These are phyloP conservation scores for Desmodesmus armatus DNA, from an alignment of 139 green algal species.

Conservation along the genomic window DNA sequence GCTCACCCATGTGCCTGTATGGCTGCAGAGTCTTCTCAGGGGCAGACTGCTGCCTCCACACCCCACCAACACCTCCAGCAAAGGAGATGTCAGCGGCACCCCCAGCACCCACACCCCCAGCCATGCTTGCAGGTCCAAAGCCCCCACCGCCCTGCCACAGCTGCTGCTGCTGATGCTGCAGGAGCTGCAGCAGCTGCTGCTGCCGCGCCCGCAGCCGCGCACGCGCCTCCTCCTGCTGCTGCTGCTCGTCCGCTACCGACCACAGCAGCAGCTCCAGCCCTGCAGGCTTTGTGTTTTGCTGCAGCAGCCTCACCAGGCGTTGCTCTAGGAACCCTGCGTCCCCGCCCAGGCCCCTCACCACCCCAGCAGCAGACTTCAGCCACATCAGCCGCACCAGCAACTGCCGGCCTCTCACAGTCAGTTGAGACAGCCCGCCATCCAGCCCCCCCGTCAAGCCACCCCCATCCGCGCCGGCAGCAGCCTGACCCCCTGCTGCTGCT, in stretches of 20 bases:
- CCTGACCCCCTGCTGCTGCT: background rate
- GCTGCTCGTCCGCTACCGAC: conserved; percentile 4
- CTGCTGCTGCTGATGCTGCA: conserved; percentile 1
- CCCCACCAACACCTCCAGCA: background rate
- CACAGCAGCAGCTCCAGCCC: conserved; percentile 22
- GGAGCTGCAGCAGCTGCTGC: conserved; percentile 3
- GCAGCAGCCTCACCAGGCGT: conserved; percentile 22
- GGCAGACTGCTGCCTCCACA: background rate
- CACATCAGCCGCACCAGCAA: conserved; percentile 21
- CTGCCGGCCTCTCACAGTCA: conserved; percentile 6
- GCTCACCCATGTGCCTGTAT: no score
- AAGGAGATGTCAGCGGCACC: background rate
- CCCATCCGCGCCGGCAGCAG: background rate
- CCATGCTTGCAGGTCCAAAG: background rate
- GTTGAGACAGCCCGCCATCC: background rate
- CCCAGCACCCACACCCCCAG: no score
- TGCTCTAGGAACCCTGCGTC: background rate
- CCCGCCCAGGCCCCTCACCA: background rate
- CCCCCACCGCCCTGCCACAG: no score
- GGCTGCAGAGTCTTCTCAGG: background rate
- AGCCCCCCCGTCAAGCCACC: background rate
- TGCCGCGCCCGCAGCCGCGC: background rate
- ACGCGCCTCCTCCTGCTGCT: conserved; percentile 6
- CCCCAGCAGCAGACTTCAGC: conserved; percentile 26
- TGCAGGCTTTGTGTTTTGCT: background rate